Conservation (phyloP, 345 rosid species). For the Toxicodendron radicans region DNA sequence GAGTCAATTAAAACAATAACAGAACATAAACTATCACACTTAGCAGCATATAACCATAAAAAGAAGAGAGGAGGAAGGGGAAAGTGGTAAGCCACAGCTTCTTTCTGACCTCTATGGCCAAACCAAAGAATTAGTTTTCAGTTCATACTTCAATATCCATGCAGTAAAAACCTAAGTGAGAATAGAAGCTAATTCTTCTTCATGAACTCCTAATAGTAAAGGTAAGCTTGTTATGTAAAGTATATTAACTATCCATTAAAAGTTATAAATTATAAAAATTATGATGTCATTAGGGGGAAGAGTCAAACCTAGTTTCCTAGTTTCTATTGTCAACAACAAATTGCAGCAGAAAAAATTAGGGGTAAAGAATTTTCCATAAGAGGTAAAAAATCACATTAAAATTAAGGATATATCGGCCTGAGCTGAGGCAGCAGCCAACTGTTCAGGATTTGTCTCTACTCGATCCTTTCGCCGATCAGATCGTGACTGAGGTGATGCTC, state of each 20-base stretch:
- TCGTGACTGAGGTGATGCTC: conserved; percentile 94
- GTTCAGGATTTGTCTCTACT: conserved; percentile 98
- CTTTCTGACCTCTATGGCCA: neutral
- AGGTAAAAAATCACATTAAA: conserved; percentile 7
- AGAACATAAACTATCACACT: neutral
- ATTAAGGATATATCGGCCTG: conserved; percentile 96
- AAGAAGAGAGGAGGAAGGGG: too few relatives aligned
- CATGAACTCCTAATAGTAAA: neutral
- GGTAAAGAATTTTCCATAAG: neutral
- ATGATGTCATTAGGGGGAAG: neutral
- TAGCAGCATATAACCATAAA: neutral
- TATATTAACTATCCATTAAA: neutral
- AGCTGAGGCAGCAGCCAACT: conserved; percentile 98
- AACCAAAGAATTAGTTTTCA: neutral
- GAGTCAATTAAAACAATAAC: conserved; percentile 36
- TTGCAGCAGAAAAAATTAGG: neutral
- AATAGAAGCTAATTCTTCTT: neutral
- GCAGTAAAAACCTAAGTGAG: neutral
- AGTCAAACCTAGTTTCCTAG: conserved; percentile 12
- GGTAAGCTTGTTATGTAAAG: neutral
- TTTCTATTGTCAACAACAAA: conserved; percentile 2
- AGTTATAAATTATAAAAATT: neutral
- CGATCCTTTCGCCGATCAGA: conserved; percentile 96
- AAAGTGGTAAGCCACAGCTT: neutral
- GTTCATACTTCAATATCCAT: conserved; percentile 1